These are phyloP conservation scores for Boletus smithii DNA, from an alignment of 1,284 basidiomycete species.

Conservation along the genomic window DNA sequence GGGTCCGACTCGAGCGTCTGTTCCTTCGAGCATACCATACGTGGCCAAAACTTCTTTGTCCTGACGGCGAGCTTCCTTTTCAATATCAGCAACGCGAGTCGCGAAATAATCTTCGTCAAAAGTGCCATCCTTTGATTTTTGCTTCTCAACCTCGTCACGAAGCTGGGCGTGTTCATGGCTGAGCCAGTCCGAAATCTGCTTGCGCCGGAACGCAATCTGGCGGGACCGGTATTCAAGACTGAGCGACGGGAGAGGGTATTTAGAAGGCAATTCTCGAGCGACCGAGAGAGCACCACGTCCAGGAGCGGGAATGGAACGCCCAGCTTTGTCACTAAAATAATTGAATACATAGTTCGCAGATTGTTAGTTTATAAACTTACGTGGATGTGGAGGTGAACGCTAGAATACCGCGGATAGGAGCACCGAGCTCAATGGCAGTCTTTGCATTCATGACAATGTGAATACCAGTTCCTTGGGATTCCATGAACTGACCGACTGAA, in stretches of 20 bases:
- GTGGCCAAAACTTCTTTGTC: slow-evolving; percentile 87
- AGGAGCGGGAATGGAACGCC: slow-evolving; percentile 91
- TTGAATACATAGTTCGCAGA: slow-evolving; percentile 11
- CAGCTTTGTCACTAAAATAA: slow-evolving; percentile 79
- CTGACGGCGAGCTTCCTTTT: slow-evolving; percentile 85
- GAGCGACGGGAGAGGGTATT: slow-evolving; percentile 74
- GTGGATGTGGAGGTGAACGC: slow-evolving; percentile 97
- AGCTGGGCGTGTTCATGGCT: slow-evolving; percentile 83
- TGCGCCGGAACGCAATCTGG: slow-evolving; percentile 90
- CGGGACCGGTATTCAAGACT: slow-evolving; percentile 85
- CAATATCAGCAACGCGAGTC: slow-evolving; percentile 75
- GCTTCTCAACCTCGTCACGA: slow-evolving; percentile 69
- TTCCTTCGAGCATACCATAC: slow-evolving; percentile 93
- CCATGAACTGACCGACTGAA: slow-evolving; percentile 74
- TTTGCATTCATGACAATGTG: slow-evolving; percentile 96
- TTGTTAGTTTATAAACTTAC: slow-evolving; percentile 43
- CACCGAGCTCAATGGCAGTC: slow-evolving; percentile 92
- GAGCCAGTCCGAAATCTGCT: slow-evolving; percentile 92
- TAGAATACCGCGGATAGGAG: slow-evolving; percentile 89
- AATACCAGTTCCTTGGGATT: slow-evolving; percentile 94
- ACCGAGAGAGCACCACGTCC: slow-evolving; percentile 87
- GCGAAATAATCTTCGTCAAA: slow-evolving; percentile 71
- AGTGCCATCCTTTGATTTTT: slow-evolving; percentile 52
- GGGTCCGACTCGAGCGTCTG: slow-evolving; percentile 82
- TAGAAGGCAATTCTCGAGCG: slow-evolving; percentile 76